Evolutionary conservation across 148 eudicot species (phyloP).

Genomic region (Cornus florida): DNA sequence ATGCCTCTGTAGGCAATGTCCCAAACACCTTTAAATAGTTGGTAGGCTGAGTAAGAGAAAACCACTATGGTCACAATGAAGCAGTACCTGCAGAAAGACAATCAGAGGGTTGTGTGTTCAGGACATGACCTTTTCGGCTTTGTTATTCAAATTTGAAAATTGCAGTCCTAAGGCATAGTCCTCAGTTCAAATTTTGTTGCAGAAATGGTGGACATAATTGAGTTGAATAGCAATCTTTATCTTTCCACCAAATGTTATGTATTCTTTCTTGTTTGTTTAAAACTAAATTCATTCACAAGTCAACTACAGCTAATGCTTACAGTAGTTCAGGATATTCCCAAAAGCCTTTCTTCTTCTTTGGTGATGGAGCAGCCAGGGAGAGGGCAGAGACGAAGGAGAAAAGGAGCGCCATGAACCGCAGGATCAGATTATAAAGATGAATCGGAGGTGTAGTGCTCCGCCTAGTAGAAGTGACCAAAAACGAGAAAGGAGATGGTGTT

Average conservation of each 20-base stretch:
- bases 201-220: not conserved
- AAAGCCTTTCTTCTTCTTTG: conserved; percentile 12
- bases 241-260: not conserved
- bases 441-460: conserved; percentile 25
- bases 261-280: not conserved
- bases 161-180: not conserved
- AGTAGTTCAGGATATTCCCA: conserved; percentile 14
- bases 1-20: conserved; percentile 36
- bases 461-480: conserved; percentile 26
- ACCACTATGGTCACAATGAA: conserved; percentile 20
- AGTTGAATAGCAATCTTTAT: not conserved
- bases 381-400: conserved; percentile 32
- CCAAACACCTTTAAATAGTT: conserved; percentile 35
- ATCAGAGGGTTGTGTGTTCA: not conserved
- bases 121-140: not conserved
- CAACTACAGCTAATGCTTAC: conserved; percentile 14
- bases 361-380: conserved; percentile 18
- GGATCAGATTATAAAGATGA: conserved; percentile 19
- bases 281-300: not conserved
- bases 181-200: not conserved
- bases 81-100: conserved; percentile 26
- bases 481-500: conserved; percentile 32
- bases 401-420: conserved; percentile 22
- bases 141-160: not conserved
- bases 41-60: conserved; percentile 34